These are phyloP conservation scores for Platanthera zijinensis DNA, from an alignment of 106 monocot species.

Conservation along the genomic window DNA sequence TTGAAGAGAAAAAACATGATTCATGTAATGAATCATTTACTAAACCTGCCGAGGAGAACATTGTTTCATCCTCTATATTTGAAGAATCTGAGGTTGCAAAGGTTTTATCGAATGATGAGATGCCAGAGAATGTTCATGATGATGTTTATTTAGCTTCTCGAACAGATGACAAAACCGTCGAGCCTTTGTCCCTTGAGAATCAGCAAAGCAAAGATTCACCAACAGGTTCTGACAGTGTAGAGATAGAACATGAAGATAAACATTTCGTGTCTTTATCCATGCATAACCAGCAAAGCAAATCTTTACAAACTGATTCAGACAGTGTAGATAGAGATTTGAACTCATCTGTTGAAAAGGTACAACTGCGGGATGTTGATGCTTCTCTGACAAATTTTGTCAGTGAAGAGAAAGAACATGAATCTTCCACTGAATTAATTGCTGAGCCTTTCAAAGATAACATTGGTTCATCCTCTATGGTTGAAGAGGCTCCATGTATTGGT, in stretches of 20 bases:
- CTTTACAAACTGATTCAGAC: too few relatives aligned
- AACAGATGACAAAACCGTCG: neutral
- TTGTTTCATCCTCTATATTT: neutral
- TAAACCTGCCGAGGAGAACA: neutral
- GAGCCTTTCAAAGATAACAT: neutral
- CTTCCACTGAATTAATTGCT: neutral
- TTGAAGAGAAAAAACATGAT: neutral
- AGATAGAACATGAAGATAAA: too few relatives aligned
- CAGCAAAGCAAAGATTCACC: neutral
- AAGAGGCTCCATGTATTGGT: neutral
- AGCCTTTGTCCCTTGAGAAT: neutral
- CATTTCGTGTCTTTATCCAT: too few relatives aligned
- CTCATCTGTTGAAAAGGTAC: too few relatives aligned
- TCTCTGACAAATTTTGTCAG: neutral
- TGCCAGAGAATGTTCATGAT: neutral
- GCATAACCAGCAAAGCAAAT: too few relatives aligned
- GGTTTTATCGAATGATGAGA: neutral
- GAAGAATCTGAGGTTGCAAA: neutral
- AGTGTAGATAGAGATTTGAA: too few relatives aligned
- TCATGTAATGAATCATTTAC: neutral
- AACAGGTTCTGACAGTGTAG: neutral
- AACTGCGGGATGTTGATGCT: neutral
- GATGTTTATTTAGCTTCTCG: neutral
- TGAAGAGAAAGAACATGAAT: neutral
- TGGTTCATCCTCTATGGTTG: neutral